phyloP scores from a whole-genome alignment of 805 yeast species.

The Lachancea fermentati region DNA sequence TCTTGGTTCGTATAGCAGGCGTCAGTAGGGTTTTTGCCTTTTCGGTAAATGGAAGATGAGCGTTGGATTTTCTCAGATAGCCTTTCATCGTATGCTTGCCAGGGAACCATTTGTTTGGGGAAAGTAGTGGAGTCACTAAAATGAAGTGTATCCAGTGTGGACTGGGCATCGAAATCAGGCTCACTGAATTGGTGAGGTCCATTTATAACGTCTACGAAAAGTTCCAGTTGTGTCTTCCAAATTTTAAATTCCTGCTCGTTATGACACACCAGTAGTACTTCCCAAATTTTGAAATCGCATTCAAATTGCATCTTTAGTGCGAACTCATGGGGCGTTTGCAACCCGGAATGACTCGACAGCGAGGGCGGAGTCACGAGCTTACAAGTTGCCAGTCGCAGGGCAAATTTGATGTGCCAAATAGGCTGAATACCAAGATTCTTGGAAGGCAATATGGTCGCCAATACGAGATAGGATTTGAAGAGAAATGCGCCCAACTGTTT shows the following conservation, averaged over 20 bases:
- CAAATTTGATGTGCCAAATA: constrained; percentile 33
- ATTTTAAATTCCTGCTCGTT: constrained; percentile 32
- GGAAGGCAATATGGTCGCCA: constrained; percentile 29
- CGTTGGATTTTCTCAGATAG: constrained; percentile 7
- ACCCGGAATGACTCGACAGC: constrained; percentile 20
- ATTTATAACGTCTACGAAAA: constrained; percentile 27
- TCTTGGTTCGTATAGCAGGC: constrained; percentile 1
- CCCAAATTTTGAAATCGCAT: constrained; percentile 37
- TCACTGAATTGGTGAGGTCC: constrained; percentile 32
- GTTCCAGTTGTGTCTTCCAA: constrained; percentile 39
- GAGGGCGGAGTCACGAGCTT: constrained; percentile 24
- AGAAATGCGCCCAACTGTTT: constrained; percentile 35
- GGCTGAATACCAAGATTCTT: constrained; percentile 3
- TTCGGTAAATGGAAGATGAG: constrained; percentile 1
- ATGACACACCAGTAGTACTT: constrained; percentile 37
- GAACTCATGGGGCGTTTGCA: constrained; percentile 30
- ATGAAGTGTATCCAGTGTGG: constrained; percentile 8
- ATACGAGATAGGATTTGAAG: constrained; percentile 47
- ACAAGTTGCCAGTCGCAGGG: constrained; percentile 42
- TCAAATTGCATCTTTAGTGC: constrained; percentile 45
- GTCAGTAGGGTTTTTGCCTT: not conserved
- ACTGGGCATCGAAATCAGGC: too few species aligned
- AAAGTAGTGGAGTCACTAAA: constrained; percentile 8
- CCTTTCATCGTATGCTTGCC: constrained; percentile 9
- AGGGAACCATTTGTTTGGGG: constrained; percentile 13